These are phyloP conservation scores for Pilatotrama ljubarskyi DNA, from an alignment of 768 basidiomycete species.

Conservation along the genomic window DNA sequence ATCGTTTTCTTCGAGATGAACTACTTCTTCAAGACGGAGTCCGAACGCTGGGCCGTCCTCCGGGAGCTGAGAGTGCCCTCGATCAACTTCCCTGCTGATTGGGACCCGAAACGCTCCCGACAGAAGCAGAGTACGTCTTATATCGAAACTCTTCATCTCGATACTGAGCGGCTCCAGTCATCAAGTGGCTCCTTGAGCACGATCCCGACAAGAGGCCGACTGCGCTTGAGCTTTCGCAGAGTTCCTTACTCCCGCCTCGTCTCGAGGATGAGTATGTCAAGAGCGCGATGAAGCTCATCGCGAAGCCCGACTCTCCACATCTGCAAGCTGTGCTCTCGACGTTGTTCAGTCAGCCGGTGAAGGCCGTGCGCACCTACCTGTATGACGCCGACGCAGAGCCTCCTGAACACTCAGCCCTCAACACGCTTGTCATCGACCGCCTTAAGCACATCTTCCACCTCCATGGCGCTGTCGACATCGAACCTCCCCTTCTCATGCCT, in stretches of 20 bases:
- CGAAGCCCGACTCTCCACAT: slow-evolving; percentile 79
- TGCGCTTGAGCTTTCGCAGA: slow-evolving; percentile 82
- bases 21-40: slow-evolving; percentile 74
- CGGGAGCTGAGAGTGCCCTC: slow-evolving; percentile 72
- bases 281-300: slow-evolving; percentile 75
- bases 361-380: slow-evolving; percentile 62
- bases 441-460: slow-evolving; percentile 78
- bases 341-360: slow-evolving; percentile 73
- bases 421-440: slow-evolving; percentile 74
- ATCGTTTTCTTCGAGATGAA: slow-evolving; percentile 99
- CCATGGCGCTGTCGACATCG: slow-evolving; percentile 88
- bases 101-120: slow-evolving; percentile 60
- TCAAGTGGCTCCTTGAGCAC: slow-evolving; percentile 79
- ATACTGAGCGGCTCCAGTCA: slow-evolving; percentile 48
- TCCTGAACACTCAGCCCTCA: slow-evolving; percentile 70
- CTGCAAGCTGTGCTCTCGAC: slow-evolving; percentile 76
- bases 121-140: slow-evolving; percentile 66
- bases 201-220: slow-evolving; percentile 76
- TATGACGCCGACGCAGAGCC: slow-evolving; percentile 73
- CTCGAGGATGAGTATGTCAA: slow-evolving; percentile 88
- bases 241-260: slow-evolving; percentile 69
- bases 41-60: slow-evolving; percentile 83
- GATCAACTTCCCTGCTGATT: slow-evolving; percentile 75
- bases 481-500: slow-evolving; percentile 83
- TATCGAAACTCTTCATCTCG: background rate